These are phyloP conservation scores for Fusarium virguliforme DNA, from an alignment of 2,329 filamentous ascomycete genomes.

Conservation along the genomic window DNA sequence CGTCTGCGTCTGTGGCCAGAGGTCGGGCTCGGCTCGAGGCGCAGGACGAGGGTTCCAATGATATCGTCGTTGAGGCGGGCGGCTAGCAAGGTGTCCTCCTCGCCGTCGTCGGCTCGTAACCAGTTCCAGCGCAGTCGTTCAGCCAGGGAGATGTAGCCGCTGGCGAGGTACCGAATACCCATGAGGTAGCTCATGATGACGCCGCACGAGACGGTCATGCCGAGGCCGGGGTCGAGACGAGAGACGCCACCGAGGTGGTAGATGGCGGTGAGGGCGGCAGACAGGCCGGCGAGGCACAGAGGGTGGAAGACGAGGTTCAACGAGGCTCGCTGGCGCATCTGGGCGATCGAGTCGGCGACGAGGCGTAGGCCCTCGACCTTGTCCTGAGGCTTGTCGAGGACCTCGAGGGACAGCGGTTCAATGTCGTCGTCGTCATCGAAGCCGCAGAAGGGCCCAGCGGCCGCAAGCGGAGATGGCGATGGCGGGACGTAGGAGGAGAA, in stretches of 20 bases:
- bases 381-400: slow-evolving; percentile 70
- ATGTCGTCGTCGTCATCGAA: slow-evolving; percentile 62
- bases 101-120: slow-evolving; percentile 63
- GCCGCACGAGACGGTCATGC: slow-evolving; percentile 72
- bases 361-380: slow-evolving; percentile 79
- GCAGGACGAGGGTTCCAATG: slow-evolving; percentile 80
- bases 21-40: slow-evolving; percentile 67
- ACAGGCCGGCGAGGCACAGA: slow-evolving; percentile 66
- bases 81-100: slow-evolving; percentile 74
- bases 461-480: slow-evolving; percentile 73
- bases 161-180: slow-evolving; percentile 72
- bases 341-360: slow-evolving; percentile 85
- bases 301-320: slow-evolving; percentile 76
- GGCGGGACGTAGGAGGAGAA: slow-evolving; percentile 57
- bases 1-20: slow-evolving; percentile 55
- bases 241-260: slow-evolving; percentile 65
- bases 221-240: slow-evolving; percentile 67
- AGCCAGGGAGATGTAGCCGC: slow-evolving; percentile 75
- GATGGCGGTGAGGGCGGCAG: slow-evolving; percentile 60
- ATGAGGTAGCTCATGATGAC: slow-evolving; percentile 76
- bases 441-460: slow-evolving; percentile 71
- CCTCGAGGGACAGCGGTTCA: slow-evolving; percentile 75
- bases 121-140: slow-evolving; percentile 75
- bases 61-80: slow-evolving; percentile 78
- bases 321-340: slow-evolving; percentile 82